Evolutionary conservation across 495 filamentous ascomycete genomes (phyloP).

Genomic region (Daldinia caldariorum): DNA sequence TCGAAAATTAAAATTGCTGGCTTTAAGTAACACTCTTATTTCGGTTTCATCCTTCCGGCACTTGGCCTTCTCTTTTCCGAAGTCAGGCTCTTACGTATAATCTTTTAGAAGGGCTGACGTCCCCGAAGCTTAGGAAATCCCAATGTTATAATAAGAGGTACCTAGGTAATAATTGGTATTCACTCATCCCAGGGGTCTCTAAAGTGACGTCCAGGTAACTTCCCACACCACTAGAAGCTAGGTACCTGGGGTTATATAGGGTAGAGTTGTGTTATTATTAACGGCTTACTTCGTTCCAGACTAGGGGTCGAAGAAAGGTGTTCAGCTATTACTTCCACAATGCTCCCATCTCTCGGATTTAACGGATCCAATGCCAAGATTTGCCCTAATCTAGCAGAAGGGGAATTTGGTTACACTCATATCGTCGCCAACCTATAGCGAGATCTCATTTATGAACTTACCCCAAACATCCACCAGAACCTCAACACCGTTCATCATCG

Average conservation of each 20-base stretch:
- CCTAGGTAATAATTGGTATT: background rate
- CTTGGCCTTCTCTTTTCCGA: slow-evolving; percentile 9
- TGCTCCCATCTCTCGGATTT: slow-evolving; percentile 24
- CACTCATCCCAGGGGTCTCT: background rate
- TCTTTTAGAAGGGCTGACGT: background rate
- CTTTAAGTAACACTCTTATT: slow-evolving; percentile 20
- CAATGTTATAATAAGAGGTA: background rate
- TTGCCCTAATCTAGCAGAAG: slow-evolving; percentile 22
- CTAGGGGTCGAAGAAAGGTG: background rate
- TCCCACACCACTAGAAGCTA: no score
- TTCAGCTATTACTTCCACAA: slow-evolving; percentile 22
- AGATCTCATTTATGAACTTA: slow-evolving; percentile 19
- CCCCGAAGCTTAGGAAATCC: background rate
- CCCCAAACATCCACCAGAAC: slow-evolving; percentile 14
- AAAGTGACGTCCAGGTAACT: slow-evolving; percentile 26
- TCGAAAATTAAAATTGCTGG: slow-evolving; percentile 27
- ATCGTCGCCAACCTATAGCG: slow-evolving; percentile 25
- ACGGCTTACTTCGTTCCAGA: background rate
- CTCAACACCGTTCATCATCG: slow-evolving; percentile 25
- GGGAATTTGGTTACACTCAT: slow-evolving; percentile 29
- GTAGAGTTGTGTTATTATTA: background rate
- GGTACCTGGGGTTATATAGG: background rate
- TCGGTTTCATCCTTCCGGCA: slow-evolving; percentile 12
- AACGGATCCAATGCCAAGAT: slow-evolving; percentile 29
- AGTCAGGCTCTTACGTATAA: slow-evolving; percentile 17